Conservation (phyloP, 176 grass and related monocot genomes). For the Lolium perenne region DNA sequence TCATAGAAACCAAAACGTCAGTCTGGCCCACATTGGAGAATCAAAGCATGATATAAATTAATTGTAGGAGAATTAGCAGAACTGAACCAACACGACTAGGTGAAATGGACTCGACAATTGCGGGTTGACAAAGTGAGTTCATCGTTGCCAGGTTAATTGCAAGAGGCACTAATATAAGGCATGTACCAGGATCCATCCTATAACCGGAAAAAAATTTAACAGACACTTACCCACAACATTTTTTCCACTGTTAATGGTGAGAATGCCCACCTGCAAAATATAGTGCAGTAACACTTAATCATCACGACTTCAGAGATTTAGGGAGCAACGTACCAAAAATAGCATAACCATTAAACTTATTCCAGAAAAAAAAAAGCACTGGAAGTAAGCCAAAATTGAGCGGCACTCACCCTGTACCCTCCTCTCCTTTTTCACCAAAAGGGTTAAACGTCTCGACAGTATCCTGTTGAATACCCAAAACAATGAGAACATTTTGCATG, state of each 20-base stretch:
- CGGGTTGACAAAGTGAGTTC: neutral
- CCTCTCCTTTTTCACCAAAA: slow-evolving; percentile 70
- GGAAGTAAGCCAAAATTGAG: slow-evolving; percentile 29
- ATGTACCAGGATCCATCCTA: neutral
- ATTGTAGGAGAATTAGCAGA: neutral
- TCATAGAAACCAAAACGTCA: neutral
- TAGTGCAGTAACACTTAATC: slow-evolving; percentile 3
- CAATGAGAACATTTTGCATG: slow-evolving; percentile 24
- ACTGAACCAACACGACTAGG: neutral
- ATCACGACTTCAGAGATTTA: slow-evolving; percentile 18
- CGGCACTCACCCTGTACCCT: slow-evolving; percentile 78
- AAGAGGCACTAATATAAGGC: neutral
- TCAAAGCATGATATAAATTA: neutral
- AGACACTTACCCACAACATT: slow-evolving; percentile 72
- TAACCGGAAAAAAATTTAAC: neutral
- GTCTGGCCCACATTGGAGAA: neutral
- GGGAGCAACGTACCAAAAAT: slow-evolving; percentile 11
- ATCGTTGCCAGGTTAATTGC: neutral
- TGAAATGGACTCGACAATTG: neutral
- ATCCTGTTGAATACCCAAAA: slow-evolving; percentile 66
- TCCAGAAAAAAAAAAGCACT: neutral
- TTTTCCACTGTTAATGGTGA: slow-evolving; percentile 86
- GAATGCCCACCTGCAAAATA: slow-evolving; percentile 82
- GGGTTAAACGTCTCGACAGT: slow-evolving; percentile 91
- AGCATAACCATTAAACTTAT: neutral